Base-by-base conservation (phyloP, 148 eudicot species). In the Chenopodium album region DNA sequence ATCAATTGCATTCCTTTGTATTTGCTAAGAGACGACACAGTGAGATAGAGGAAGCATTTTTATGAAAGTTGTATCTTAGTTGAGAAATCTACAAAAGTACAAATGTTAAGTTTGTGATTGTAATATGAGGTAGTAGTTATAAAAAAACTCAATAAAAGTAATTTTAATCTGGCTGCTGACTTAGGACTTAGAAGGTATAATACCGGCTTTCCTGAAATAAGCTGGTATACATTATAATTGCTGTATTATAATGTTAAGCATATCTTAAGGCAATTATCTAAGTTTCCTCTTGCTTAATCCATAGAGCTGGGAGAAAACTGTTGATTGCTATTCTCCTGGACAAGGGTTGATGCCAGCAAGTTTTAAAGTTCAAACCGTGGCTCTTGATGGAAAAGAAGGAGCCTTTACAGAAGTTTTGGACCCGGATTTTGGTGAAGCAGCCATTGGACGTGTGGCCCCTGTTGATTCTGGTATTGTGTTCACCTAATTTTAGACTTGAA, bases 271-370 rank as follows among this genome's bases (percentile, higher is more conserved):
- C 60, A 32, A 13, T 75, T 31, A 17, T 16, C 37, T 65, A 32
- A 73, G 50, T 26, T 28, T 2, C 44, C 23, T 75, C n/a, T 75
- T 72, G 65, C 44, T 34, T 81, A 62, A 52, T 75, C 47, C 44
- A 56, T 79, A 94, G 98, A 94, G 98, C 80, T 92, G 97, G 97
- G 98, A 93, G 82, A 94, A 94, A 83, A 94, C 94, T 69, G 95
- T 94, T 29, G 97, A 93, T 73, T 92, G 98, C 86, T 88, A 93
- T 79, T 92, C 92, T 87, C 98, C 95, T 19, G 97, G 98, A 75
- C 92, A 91, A 86, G 97, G 98, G 79, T 87, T 94, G 87, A 94
- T 94, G 98, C 98, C 97, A 46, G 98, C 98, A 75, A 94, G 98
- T 84, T 94, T 94, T 68, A 94, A 92, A 84, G 94, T 94, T 71